Evolutionary conservation across 768 basidiomycete species (phyloP).

Genomic region (Mycena sanguinolenta): DNA sequence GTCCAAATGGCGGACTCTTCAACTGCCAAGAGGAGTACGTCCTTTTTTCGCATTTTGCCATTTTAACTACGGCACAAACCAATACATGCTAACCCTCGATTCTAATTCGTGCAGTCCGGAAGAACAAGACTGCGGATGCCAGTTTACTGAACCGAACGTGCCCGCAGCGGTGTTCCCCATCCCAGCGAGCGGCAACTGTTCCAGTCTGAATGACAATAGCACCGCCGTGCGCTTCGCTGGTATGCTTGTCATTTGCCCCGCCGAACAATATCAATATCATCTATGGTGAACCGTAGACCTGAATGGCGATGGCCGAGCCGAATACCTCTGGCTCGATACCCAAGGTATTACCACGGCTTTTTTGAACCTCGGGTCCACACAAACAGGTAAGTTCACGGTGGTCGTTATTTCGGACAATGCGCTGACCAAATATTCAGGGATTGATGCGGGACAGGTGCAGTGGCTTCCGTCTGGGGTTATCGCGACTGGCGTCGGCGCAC

Average conservation of each 20-base stretch:
- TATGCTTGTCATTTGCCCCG: not conserved
- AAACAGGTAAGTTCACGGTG: not conserved
- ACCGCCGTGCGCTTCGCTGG: slow-evolving; percentile 17
- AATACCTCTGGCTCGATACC: slow-evolving; percentile 4
- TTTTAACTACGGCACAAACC: too few relatives aligned
- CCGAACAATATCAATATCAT: too few relatives aligned
- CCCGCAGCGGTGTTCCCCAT: not conserved
- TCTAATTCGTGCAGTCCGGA: not conserved
- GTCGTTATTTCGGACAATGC: not conserved
- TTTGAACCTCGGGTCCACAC: not conserved
- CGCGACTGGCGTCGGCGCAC: not conserved
- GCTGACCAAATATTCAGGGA: not conserved
- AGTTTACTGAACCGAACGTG: not conserved
- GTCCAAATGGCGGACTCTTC: slow-evolving; percentile 9
- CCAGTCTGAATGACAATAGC: slow-evolving; percentile 12
- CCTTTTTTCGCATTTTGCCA: not conserved
- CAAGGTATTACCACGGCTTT: slow-evolving; percentile 9
- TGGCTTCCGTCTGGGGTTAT: slow-evolving; percentile 17
- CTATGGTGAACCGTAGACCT: not conserved
- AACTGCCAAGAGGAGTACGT: not conserved
- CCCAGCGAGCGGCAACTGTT: not conserved
- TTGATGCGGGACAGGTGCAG: slow-evolving; percentile 5
- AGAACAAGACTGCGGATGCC: not conserved
- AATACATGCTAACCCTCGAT: not conserved
- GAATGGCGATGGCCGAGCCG: slow-evolving; percentile 5